Base-by-base conservation (phyloP, 2,329 filamentous ascomycete species). In the Akanthomyces lecanii region DNA sequence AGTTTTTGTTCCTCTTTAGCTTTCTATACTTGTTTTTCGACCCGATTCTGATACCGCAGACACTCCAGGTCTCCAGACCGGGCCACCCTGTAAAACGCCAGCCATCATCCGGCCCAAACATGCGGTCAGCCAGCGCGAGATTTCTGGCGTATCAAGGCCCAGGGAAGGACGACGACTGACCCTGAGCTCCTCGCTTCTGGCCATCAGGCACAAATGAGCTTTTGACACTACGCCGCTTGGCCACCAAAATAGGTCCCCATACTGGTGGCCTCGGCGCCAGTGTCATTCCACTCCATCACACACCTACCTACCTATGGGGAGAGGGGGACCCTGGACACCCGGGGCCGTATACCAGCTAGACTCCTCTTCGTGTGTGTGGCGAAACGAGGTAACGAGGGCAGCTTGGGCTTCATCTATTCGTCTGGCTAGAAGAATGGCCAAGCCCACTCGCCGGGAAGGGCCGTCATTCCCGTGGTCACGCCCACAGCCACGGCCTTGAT, bases 401-500 rank as follows among this genome's bases (percentile, higher is more conserved):
- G 40, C n/a, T 48, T 48, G 42, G 54, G 18, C 40, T 57, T 48
- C 30, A 16, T 57, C 54, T 14, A 21, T 48, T 57, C 54, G 30
- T 36, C 54, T 45, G 40, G 7, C n/a, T 21, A 1, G 12, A 12
- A 21, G 21, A 16, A 48, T 5, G 18, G n/a, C 51, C 2, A 54
- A 23, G 51, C 51, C 51, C 33, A 54, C 33, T 40, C 16, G 14
- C 23, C 42, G 54, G 54, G 10, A 57, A 57, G 54, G 54, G 25
- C 54, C 54, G 42, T 48, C 54, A 57, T 57, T 48, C 25, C 42
- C 54, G 42, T 44, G 38, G 54, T 57, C 54, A 57, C 54, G 54
- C 54, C 42, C 16, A 36, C 42, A 36, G 28, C 28, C 42, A 47
- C 42, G n/a, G 21, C 42, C 25, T 16, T 21, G 11, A 16, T 47